Evolutionary conservation across 2,329 filamentous ascomycete genomes (phyloP), one percentile per base, ranked within the genome.

Genomic region (Fusarium sp.): DNA sequence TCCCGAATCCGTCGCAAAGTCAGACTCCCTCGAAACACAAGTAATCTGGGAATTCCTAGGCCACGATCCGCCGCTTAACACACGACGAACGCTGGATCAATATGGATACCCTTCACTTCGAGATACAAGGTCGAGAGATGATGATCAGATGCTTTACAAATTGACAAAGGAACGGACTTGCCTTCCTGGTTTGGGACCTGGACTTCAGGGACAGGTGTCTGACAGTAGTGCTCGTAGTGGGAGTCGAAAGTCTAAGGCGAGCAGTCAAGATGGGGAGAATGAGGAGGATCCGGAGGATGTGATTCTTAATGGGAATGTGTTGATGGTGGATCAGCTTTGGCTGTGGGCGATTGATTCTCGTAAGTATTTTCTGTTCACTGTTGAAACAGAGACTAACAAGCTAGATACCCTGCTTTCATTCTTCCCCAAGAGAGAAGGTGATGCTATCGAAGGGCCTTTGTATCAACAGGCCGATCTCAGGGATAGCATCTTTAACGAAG

Each of bases 261-360:
- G 75, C n/a, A 78, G 77, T 65, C 70, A 75, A 3, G 74, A 73
- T 3, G 70, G 71, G 0, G 62, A 73, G 1, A 74, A 77, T 0
- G 81, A 84, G 2, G 76, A 80, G 9, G 60, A 66, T 4, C 58
- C 67, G 0, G 76, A 79, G 0, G 81, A 85, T 6, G 73, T 79
- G 7, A 76, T 86, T 2, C 73, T 83, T 2, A 82, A 87, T 25
- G 86, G 87, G 0, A 89, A 89, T 38, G 82, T 87, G 3, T 75
- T 90, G n/a, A 90, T 90, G 86, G 86, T 90, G 0, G 89, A 90
- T 62, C 88, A 90, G 71, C 75, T 90, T 1, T 90, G 88, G 88
- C 75, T 90, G 0, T 87, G 85, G 85, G 83, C 81, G 0, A 80
- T 87, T n/a, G 81, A 86, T 59, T 83, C 79, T 14, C 83, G 84